These are phyloP conservation scores for Cicer pinnatifidum DNA, from an alignment of 306 rosid genomes.

Conservation along the genomic window DNA sequence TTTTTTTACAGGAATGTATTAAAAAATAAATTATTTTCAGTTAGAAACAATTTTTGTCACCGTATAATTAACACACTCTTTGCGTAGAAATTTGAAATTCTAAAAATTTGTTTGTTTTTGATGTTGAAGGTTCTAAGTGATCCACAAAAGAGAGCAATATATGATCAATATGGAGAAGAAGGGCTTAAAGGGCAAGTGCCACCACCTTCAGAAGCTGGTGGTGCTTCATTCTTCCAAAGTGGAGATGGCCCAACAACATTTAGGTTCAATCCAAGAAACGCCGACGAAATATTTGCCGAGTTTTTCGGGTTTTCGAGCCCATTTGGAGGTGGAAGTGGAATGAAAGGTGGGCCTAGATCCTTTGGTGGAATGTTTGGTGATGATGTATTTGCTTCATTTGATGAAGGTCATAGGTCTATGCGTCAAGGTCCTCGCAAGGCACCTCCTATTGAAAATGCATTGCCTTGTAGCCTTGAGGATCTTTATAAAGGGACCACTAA, in stretches of 20 bases:
- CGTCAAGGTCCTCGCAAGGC: conserved; percentile 74
- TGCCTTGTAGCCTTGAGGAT: conserved; percentile 84
- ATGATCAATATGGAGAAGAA: conserved; percentile 91
- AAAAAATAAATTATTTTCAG: no score
- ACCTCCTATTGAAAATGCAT: conserved; percentile 60
- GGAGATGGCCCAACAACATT: conserved; percentile 77
- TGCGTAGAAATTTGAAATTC: no score
- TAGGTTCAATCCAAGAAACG: conserved; percentile 80
- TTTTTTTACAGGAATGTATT: no score
- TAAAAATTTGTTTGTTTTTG: neutral
- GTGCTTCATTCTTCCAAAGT: conserved; percentile 69
- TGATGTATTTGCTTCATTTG: conserved; percentile 67
- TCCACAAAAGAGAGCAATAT: conserved; percentile 81
- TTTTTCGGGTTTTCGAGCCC: conserved; percentile 82
- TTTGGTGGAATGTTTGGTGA: conserved; percentile 80
- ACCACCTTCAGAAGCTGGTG: conserved; percentile 68
- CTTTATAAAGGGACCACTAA: conserved; percentile 80
- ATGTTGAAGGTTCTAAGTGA: conserved; percentile 76
- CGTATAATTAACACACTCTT: no score
- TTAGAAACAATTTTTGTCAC: no score
- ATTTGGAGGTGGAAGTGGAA: conserved; percentile 58
- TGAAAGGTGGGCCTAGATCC: conserved; percentile 57
- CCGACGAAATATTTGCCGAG: conserved; percentile 73
- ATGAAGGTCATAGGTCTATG: conserved; percentile 68
- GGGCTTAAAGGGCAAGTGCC: conserved; percentile 87